Percentiles rank a stretch among this genome's conserved stretches.
phyloP scores from a whole-genome alignment of 441 rosid species.

The Geranium incanum region DNA sequence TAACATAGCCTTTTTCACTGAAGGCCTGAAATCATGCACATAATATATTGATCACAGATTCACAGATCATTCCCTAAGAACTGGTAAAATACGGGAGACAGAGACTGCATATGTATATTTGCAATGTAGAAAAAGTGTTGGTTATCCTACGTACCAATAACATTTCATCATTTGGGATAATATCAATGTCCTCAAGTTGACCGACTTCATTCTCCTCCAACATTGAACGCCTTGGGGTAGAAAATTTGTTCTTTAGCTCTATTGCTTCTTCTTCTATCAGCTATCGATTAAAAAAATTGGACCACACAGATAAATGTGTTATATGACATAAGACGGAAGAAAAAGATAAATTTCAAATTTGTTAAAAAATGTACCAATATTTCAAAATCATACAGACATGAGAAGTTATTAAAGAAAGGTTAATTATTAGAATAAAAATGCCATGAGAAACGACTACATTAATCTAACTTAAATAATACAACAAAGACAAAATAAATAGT shows the following conservation, averaged over 20 bases:
- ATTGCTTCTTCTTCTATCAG: slow-evolving; percentile 73
- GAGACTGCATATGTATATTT: background rate
- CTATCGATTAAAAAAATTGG: slow-evolving; percentile 27
- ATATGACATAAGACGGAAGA: background rate
- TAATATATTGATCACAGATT: slow-evolving; percentile 14
- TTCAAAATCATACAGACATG: background rate
- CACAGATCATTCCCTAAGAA: background rate
- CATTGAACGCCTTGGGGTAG: slow-evolving; percentile 66
- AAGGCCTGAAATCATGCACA: slow-evolving; percentile 49
- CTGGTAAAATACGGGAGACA: background rate
- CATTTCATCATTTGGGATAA: slow-evolving; percentile 93
- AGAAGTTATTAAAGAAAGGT: too few relatives aligned
- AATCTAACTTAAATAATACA: background rate
- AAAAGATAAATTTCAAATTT: background rate
- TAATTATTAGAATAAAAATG: too few relatives aligned
- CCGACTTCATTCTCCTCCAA: slow-evolving; percentile 80
- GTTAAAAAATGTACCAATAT: background rate
- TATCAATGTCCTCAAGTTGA: slow-evolving; percentile 81
- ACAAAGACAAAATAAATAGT: background rate
- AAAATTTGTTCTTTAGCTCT: slow-evolving; percentile 74
- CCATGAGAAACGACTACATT: background rate
- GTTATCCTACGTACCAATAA: slow-evolving; percentile 51
- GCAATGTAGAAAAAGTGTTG: slow-evolving; percentile 5
- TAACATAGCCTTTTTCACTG: slow-evolving; percentile 94
- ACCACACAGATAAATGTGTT: slow-evolving; percentile 5